Conservation (phyloP, 495 filamentous ascomycete genomes). For the Neurospora sp. region DNA sequence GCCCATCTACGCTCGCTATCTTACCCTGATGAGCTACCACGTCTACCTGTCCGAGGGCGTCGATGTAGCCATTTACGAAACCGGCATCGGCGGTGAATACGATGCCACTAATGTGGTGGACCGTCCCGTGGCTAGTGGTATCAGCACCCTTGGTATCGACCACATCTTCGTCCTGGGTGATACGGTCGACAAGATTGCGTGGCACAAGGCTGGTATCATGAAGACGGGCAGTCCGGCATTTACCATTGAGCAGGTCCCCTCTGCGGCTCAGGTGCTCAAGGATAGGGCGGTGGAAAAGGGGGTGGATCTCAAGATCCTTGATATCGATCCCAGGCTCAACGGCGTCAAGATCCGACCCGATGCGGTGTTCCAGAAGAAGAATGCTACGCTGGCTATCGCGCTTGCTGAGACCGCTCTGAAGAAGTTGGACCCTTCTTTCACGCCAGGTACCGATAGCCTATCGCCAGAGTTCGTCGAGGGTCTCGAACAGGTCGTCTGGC, state of each 20-base stretch:
- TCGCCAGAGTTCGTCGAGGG: constrained; percentile 62
- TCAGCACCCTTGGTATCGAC: constrained; percentile 84
- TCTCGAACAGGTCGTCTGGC: constrained; percentile 62
- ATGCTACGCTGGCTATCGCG: constrained; percentile 73
- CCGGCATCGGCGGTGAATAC: constrained; percentile 86
- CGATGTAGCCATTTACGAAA: constrained; percentile 78
- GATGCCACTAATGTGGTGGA: constrained; percentile 88
- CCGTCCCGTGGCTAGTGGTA: constrained; percentile 59
- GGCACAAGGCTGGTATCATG: constrained; percentile 94
- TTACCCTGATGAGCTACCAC: constrained; percentile 86
- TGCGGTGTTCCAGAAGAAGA: constrained; percentile 74
- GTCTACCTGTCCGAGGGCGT: constrained; percentile 73
- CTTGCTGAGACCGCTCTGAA: constrained; percentile 54
- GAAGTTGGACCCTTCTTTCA: constrained; percentile 29
- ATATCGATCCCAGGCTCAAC: constrained; percentile 51
- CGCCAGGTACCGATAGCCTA: constrained; percentile 25
- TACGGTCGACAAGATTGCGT: constrained; percentile 86
- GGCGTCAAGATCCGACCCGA: constrained; percentile 62
- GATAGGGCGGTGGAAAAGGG: constrained; percentile 60
- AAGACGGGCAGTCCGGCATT: constrained; percentile 63
- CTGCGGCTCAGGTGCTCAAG: constrained; percentile 57
- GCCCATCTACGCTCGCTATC: constrained; percentile 82
- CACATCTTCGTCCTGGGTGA: constrained; percentile 69
- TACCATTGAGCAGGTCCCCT: constrained; percentile 57
- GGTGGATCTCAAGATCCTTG: constrained; percentile 49